These are phyloP conservation scores for Solanum pinnatisectum DNA, from an alignment of 257 asterid species.

Conservation along the genomic window DNA sequence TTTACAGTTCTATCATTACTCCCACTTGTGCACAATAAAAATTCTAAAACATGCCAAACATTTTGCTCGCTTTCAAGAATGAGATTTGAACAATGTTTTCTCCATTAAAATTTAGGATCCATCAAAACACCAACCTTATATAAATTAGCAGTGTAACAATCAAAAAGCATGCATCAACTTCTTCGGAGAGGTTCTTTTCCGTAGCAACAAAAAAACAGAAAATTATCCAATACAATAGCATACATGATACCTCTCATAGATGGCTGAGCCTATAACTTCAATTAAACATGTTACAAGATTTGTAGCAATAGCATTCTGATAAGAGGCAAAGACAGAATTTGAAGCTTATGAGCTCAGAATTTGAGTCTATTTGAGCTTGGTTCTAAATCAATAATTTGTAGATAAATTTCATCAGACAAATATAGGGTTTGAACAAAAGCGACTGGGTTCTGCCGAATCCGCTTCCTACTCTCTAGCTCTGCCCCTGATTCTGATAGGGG, in stretches of 20 bases:
- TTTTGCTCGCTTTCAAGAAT: not conserved
- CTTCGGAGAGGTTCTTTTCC: not conserved
- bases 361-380: not conserved
- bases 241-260: not conserved
- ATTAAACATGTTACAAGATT: not conserved
- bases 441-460: not conserved
- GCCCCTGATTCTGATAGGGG: not conserved
- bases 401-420: not conserved
- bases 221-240: not conserved
- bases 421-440: not conserved
- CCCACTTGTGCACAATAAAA: not conserved
- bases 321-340: not conserved
- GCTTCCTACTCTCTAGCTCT: not conserved
- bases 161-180: not conserved
- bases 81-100: not conserved
- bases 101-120: not conserved
- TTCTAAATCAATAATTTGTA: not conserved
- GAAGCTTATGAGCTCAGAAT: not conserved
- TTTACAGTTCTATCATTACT: not conserved
- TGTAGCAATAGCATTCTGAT: not conserved
- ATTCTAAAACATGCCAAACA: not conserved
- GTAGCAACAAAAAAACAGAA: not conserved
- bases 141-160: not conserved
- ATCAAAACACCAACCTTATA: not conserved
- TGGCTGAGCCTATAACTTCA: not conserved